Evolutionary conservation across 2,329 filamentous ascomycete genomes (phyloP).

Genomic region (Lasiodiplodia sp.): DNA sequence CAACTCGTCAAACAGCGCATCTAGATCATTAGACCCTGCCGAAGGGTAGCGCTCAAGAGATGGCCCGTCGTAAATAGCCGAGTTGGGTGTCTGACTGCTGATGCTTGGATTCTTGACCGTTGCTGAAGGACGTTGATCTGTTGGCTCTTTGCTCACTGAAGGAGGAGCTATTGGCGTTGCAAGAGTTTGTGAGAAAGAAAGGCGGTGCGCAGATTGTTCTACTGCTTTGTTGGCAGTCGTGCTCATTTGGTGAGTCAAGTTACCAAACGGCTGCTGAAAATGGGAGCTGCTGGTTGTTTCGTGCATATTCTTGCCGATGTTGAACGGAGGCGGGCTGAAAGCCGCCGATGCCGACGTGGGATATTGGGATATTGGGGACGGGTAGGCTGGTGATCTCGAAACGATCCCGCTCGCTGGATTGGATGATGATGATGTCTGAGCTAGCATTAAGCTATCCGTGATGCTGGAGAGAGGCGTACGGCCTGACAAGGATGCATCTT

Average conservation of each 20-base stretch:
- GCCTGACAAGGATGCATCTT: background rate
- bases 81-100: constrained; percentile 28
- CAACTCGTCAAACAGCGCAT: constrained; percentile 65
- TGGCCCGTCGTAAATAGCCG: constrained; percentile 31
- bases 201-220: constrained; percentile 2
- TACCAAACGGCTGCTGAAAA: constrained; percentile 3
- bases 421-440: background rate
- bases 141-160: constrained; percentile 11
- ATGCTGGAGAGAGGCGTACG: background rate
- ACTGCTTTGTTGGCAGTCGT: background rate
- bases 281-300: background rate
- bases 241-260: background rate
- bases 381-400: constrained; percentile 1
- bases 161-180: constrained; percentile 14
- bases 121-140: background rate
- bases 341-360: constrained; percentile 10
- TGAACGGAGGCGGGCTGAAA: constrained; percentile 21
- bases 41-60: constrained; percentile 44
- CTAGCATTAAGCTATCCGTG: background rate
- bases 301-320: background rate
- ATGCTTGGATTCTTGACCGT: constrained; percentile 8
- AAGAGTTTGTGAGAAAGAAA: background rate
- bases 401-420: constrained; percentile 9
- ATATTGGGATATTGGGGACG: constrained; percentile 26
- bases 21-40: constrained; percentile 51